A percentile compares a stretch with the other conserved stretches of the same genome.
These are phyloP conservation scores for Phytophthora europaea DNA, from an alignment of 352 stramenopile species.

Conservation along the genomic window DNA sequence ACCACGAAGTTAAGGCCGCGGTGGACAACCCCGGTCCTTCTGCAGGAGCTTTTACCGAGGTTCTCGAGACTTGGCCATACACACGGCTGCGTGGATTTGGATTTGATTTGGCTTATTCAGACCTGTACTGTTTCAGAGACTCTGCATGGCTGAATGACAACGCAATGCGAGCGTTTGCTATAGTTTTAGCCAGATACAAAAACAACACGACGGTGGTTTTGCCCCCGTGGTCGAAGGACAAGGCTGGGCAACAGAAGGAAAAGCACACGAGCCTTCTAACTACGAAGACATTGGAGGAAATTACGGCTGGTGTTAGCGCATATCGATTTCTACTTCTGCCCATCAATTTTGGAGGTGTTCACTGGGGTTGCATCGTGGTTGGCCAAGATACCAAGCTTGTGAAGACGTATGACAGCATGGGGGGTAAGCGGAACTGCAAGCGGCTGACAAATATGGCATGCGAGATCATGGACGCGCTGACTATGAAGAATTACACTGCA, in stretches of 20 bases:
- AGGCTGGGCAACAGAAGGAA: not conserved
- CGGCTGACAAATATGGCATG: not conserved
- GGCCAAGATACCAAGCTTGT: not conserved
- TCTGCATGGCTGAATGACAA: constrained; percentile 16
- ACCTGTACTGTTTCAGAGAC: constrained; percentile 13
- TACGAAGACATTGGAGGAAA: not conserved
- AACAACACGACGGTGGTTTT: constrained; percentile 9
- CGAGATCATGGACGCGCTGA: constrained; percentile 1
- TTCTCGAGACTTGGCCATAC: constrained; percentile 12
- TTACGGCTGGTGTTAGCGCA: not conserved
- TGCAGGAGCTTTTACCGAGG: not conserved
- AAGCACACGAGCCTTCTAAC: not conserved
- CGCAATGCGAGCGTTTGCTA: constrained; percentile 5
- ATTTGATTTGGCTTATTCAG: constrained; percentile 6
- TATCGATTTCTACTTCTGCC: not conserved
- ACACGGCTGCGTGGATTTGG: not conserved
- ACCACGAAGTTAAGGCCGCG: too few species aligned
- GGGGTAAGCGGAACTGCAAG: constrained; percentile 1
- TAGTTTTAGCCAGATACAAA: not conserved
- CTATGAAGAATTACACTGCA: not conserved
- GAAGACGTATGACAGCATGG: constrained; percentile 15
- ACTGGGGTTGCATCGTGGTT: constrained; percentile 6
- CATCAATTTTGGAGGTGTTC: constrained; percentile 10
- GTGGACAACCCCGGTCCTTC: not conserved
- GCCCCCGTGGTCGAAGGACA: not conserved